A percentile compares a stretch with the other conserved stretches of the same genome.
Evolutionary conservation across 495 filamentous ascomycete species (phyloP).

Genomic region (Diplogelasinospora grovesii): DNA sequence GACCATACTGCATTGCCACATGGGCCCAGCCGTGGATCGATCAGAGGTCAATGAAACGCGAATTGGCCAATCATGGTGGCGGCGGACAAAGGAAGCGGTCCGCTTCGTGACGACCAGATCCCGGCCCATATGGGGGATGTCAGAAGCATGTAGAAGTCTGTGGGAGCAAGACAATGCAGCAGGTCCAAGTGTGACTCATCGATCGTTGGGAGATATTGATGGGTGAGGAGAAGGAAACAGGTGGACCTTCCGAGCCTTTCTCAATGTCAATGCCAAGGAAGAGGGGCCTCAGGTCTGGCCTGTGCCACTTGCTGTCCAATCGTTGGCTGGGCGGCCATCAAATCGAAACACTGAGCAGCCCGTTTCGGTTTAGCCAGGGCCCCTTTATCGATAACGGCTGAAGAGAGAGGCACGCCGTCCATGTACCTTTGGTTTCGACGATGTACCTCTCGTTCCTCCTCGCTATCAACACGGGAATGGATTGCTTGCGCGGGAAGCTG

Average conservation of each 20-base stretch:
- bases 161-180: constrained; percentile 1
- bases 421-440: constrained; percentile 13
- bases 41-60: constrained; percentile 14
- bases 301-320: neutral
- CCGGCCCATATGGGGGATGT: neutral
- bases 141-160: neutral
- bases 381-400: constrained; percentile 14
- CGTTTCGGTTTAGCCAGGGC: constrained; percentile 7
- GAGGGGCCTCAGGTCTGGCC: neutral
- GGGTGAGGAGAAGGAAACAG: too few species aligned
- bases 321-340: constrained; percentile 5
- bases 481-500: too few species aligned
- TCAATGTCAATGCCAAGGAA: too few species aligned
- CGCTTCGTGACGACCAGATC: constrained; percentile 11
- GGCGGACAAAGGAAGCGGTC: constrained; percentile 15
- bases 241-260: too few species aligned
- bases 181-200: constrained; percentile 3
- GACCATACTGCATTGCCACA: constrained; percentile 11
- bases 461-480: neutral
- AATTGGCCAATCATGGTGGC: constrained; percentile 23
- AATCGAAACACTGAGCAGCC: constrained; percentile 10
- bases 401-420: neutral
- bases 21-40: constrained; percentile 8
- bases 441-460: constrained; percentile 7
- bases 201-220: neutral